Base-by-base conservation (phyloP, 2,329 filamentous ascomycete genomes). In the Ophiostoma triangulosporum region DNA sequence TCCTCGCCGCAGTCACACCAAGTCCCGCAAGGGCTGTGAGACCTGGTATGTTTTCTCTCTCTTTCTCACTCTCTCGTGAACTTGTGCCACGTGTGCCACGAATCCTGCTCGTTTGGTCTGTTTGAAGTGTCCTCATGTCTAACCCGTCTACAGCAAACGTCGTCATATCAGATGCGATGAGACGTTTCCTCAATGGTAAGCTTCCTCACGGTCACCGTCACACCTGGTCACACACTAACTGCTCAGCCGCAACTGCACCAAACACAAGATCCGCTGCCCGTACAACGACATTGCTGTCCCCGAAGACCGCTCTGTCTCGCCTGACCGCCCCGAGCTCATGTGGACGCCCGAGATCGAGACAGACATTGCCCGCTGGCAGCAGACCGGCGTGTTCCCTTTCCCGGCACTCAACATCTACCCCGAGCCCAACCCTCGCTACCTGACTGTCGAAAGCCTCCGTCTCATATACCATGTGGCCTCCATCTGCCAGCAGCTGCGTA, bases 91-190 rank as follows among this genome's bases (percentile, higher is more conserved):
- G n/a, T 27, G 40, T 45, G 22, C 54, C 8, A 9, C 1, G 27
- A 31, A n/a, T 40, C 58, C 62, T 59, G 60, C 57, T 24, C 17
- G 6, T 22, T 12, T 35, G 8, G 12, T n/a, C 17, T 20, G 2
- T 4, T 9, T 27, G 12, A 29, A 15, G 15, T 32, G n/a, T n/a
- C n/a, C n/a, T 22, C 45, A 32, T 20, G 26, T 48, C 26, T 48
- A 46, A 46, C 43, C n/a, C n/a, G n/a, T 45, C n/a, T 35, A n/a
- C 57, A 76, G 74, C 79, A 98, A 98, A 72, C 84, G 86, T 67
- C 83, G 93, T 66, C 93, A 98, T 70, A 98, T 98, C 66, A 81
- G 93, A 63, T 98, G 93, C 71, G 93, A 98, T 66, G 93, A 98
- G 69, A 95, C 82, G 61, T 96, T 95, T 64, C 93, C 93, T 51